Evolutionary conservation across 805 yeast genomes (phyloP).

Genomic region (Zygosaccharomyces pseudorouxii): DNA sequence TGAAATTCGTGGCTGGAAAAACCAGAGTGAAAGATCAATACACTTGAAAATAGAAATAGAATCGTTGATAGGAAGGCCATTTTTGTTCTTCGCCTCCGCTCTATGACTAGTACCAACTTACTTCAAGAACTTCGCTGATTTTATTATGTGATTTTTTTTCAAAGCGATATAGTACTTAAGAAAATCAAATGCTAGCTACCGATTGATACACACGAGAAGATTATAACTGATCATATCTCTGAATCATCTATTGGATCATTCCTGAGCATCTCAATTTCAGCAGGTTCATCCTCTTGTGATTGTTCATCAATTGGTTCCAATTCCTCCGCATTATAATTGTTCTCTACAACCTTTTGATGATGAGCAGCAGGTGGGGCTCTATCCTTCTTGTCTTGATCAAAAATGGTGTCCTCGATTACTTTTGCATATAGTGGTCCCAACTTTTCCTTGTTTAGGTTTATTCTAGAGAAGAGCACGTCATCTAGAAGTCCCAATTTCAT

Average conservation of each 20-base stretch:
- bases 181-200: slow-evolving; percentile 3
- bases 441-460: slow-evolving; percentile 25
- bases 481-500: slow-evolving; percentile 21
- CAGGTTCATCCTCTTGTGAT: slow-evolving; percentile 12
- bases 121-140: not conserved
- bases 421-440: slow-evolving; percentile 24
- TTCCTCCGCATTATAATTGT: not conserved
- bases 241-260: slow-evolving; percentile 16
- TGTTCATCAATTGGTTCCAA: slow-evolving; percentile 12
- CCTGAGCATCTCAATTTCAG: slow-evolving; percentile 10
- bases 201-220: not conserved
- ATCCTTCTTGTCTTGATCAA: slow-evolving; percentile 13
- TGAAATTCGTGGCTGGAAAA: slow-evolving; percentile 35
- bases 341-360: not conserved
- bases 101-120: not conserved
- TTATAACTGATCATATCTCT: slow-evolving; percentile 8
- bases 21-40: slow-evolving; percentile 28
- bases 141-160: not conserved
- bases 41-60: slow-evolving; percentile 14
- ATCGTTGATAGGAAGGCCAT: slow-evolving; percentile 20
- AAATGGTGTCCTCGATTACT: slow-evolving; percentile 26
- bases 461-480: slow-evolving; percentile 15
- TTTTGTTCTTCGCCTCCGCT: not conserved
- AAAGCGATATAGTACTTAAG: not conserved
- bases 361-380: not conserved